Conservation (phyloP, 192 early-diverging fungal genomes). For the Entrophospora sp. region DNA sequence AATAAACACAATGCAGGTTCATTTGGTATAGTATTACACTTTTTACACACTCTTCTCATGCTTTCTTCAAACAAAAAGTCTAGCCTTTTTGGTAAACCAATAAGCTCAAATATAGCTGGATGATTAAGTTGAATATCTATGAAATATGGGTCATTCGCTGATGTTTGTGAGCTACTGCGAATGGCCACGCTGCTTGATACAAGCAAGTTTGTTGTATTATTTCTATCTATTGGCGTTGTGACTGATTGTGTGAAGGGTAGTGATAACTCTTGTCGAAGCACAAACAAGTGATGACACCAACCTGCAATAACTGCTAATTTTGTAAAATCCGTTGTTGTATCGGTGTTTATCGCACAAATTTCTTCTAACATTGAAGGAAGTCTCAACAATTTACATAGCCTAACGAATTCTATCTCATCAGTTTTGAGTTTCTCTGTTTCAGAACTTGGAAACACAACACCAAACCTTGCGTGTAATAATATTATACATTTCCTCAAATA, state of each 20-base stretch:
- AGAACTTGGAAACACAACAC: constrained; percentile 39
- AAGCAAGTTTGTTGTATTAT: background rate
- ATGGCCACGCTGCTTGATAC: background rate
- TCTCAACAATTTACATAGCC: constrained; percentile 56
- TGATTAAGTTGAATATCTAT: constrained; percentile 31
- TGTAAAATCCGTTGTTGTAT: background rate
- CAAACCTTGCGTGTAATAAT: constrained; percentile 58
- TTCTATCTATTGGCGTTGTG: background rate
- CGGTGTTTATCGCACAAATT: constrained; percentile 34
- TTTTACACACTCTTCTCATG: constrained; percentile 64
- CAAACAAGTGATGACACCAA: constrained; percentile 26
- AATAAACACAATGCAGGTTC: constrained; percentile 90
- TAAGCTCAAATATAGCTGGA: constrained; percentile 46
- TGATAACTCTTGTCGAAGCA: background rate
- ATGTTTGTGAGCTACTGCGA: background rate
- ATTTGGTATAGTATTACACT: constrained; percentile 74
- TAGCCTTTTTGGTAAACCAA: constrained; percentile 70
- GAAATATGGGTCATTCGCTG: too few species aligned
- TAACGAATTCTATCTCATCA: constrained; percentile 50
- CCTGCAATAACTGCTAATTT: constrained; percentile 29
- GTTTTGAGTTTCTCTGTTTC: constrained; percentile 26
- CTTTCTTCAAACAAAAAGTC: constrained; percentile 82
- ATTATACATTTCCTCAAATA: constrained; percentile 63
- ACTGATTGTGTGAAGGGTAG: background rate
- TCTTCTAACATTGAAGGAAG: constrained; percentile 58